phyloP scores from a whole-genome alignment of 2,329 filamentous ascomycete genomes.

The Pestalotiopsis sp. region DNA sequence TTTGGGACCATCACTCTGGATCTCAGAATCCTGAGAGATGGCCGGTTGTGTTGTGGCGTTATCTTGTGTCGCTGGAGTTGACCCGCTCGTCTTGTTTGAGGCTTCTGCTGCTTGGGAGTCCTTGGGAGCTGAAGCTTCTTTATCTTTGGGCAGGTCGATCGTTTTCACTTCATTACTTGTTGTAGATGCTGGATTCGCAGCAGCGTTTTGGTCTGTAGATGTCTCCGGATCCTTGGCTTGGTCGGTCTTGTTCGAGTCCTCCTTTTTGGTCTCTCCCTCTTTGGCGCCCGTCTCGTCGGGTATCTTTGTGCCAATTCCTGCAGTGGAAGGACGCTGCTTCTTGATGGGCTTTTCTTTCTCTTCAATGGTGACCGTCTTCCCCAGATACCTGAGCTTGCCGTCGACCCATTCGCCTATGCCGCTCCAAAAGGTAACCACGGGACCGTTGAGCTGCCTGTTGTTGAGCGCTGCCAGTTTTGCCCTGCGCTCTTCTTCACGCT shows the following conservation, averaged over 20 bases:
- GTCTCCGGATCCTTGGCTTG: neutral
- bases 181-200: neutral
- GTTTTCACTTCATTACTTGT: neutral
- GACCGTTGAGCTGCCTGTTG: slow-evolving; percentile 82
- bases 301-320: slow-evolving; percentile 20
- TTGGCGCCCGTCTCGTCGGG: slow-evolving; percentile 15
- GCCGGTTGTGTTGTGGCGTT: neutral
- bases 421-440: slow-evolving; percentile 91
- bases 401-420: slow-evolving; percentile 83
- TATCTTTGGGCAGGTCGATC: neutral
- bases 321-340: slow-evolving; percentile 45
- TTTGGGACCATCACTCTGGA: neutral
- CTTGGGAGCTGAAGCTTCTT: neutral
- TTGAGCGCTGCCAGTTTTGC: slow-evolving; percentile 86
- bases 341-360: slow-evolving; percentile 59
- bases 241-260: neutral
- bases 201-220: neutral
- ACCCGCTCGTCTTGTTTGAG: neutral
- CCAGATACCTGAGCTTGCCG: slow-evolving; percentile 72
- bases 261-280: slow-evolving; percentile 31
- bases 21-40: neutral
- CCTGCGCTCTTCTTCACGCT: slow-evolving; percentile 80
- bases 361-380: slow-evolving; percentile 65
- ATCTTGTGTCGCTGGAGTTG: neutral
- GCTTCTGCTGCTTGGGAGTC: neutral